Base-by-base conservation (phyloP, 2,329 filamentous ascomycete genomes). In the Chaetomium globosum region DNA sequence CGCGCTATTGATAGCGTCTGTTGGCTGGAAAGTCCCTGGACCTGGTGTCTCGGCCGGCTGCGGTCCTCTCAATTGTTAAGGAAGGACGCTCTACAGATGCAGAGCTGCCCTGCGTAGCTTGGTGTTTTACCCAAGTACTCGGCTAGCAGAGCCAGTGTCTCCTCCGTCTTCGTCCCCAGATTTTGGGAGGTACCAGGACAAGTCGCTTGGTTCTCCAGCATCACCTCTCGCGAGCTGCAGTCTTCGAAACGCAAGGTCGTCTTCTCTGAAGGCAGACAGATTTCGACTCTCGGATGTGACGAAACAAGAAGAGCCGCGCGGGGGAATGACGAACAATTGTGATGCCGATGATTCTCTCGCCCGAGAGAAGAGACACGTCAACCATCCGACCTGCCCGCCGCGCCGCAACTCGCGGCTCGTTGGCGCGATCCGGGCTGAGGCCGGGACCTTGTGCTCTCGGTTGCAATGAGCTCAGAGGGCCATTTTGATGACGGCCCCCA, bases 1-100 rank as follows among this genome's bases (percentile, higher is more conserved):
- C 65, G 63, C 68, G 53, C 69, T 68, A 58, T 66, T 63, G 66
- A 69, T 63, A 65, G 66, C 53, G 64, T 33, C 46, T 58, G 68
- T 64, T 67, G 65, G 63, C 48, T 67, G 57, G 31, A 59, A 62
- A 60, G 63, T 62, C 28, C 61, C 43, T 53, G 1, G 23, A 48
- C 61, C 33, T 43, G 30, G 10, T 26, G 51, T 60, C 51, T 61
- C 56, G 31, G 54, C 23, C n/a, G 39, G 10, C 30, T 23, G 49
- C 52, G 21, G 51, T 28, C 28, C 33, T 33, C 10, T 16, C 2
- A 39, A 31, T 9, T 69, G 69, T 62, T 71, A 71, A 30, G 30
- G 31, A n/a, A 48, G 30, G 13, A 65, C 59, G 8, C 51, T 23
- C 3, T 16, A 23, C 7, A 26, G 26, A 10, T 4, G 2, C n/a